Base-by-base conservation (phyloP, 371 early-diverging fungal species). In the Actinomortierella wolfii region DNA sequence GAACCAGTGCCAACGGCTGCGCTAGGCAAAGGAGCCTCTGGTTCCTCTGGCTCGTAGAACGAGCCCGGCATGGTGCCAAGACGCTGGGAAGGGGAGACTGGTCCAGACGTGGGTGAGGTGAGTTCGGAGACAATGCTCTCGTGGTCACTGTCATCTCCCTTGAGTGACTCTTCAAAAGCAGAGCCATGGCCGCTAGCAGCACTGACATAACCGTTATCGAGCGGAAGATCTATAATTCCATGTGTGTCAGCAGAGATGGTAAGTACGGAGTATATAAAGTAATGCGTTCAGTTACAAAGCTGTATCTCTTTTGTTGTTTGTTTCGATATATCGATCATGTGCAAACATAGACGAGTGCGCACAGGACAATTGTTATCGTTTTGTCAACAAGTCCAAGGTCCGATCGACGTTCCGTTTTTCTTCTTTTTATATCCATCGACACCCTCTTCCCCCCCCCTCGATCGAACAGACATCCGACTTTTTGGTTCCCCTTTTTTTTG, bases 121-220 rank as follows among this genome's bases (percentile, higher is more conserved):
- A 55, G 49, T 39, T 24, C 55, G 1, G 67, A 68, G 42, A 63
- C 47, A 18, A 64, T 50, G 13, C 65, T 61, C 23, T 68, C 66
- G 50, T 52, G 63, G 29, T 76, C 68, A 41, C 76, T 76, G 59
- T 68, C 68, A 51, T 76, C 68, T 6, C 34, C 34, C 56, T 65
- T 61, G 41, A 73, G 42, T 29, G 67, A 66, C 52, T 73, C 65
- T 21, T 76, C 76, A 40, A 76, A 68, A 39, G 64, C 76, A 34
- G 76, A 76, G 58, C 69, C 76, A 61, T 76, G 76, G 39, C 68
- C 76, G 61, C 76, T 76, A 53, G 69, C 70, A 9, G 76, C 76
- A 62, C 76, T 76, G 56, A 76, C 76, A 57, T 76, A 76, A 11
- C 76, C 76, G 34, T 76, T 68, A 34, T 68, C 66, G 11, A 61